These are phyloP conservation scores for Herpotrichia juniperi DNA, from an alignment of 2,329 filamentous ascomycete species.

Conservation along the genomic window DNA sequence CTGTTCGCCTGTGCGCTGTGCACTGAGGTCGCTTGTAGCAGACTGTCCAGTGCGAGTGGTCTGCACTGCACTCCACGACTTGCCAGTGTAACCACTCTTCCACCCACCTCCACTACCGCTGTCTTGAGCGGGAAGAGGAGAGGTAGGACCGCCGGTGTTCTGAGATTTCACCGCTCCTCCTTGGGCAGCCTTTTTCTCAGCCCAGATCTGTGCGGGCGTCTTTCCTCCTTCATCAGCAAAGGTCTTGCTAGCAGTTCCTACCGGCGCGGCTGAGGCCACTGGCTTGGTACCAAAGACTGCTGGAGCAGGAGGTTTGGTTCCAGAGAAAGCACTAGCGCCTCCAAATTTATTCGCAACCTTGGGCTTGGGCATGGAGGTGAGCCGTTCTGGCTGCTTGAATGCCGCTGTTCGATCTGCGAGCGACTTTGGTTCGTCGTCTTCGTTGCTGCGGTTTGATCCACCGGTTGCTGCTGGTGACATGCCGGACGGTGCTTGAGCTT, in stretches of 20 bases:
- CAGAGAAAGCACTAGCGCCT: conserved; percentile 72
- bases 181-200: conserved; percentile 91
- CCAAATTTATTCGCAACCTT: conserved; percentile 93
- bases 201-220: conserved; percentile 96
- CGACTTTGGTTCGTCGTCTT: conserved; percentile 62
- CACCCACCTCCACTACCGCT: conserved; percentile 76
- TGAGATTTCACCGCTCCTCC: conserved; percentile 60
- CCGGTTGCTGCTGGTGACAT: conserved; percentile 54
- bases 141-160: conserved; percentile 37
- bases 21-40: conserved; percentile 55
- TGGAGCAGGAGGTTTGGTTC: conserved; percentile 88
- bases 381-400: conserved; percentile 77
- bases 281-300: conserved; percentile 68
- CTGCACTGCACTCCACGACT: conserved; percentile 86
- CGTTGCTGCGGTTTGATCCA: conserved; percentile 47
- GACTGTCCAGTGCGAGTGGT: conserved; percentile 73
- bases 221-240: conserved; percentile 96
- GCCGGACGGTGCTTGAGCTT: conserved; percentile 64
- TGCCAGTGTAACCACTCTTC: conserved; percentile 91
- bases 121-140: conserved; percentile 61
- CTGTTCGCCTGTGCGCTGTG: conserved; percentile 68
- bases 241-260: conserved; percentile 84
- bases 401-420: conserved; percentile 78
- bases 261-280: conserved; percentile 64
- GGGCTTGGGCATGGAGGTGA: conserved; percentile 89